Evolutionary conservation across 139 green algal species (phyloP).

Genomic region (Micromonas pusilla): DNA sequence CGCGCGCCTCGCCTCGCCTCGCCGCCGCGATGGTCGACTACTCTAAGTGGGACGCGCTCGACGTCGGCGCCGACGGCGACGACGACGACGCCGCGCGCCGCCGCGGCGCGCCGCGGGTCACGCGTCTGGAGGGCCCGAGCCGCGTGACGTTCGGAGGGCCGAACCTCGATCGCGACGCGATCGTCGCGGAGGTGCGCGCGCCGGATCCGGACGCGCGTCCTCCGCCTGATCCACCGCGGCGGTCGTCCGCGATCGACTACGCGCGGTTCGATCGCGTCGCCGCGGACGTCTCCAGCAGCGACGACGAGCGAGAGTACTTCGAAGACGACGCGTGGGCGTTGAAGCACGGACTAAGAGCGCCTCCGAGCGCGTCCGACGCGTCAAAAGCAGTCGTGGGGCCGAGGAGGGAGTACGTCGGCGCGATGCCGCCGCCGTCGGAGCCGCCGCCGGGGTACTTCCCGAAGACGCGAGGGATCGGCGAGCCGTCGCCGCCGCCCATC

Average conservation of each 20-base stretch:
- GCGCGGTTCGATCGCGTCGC: too few species aligned
- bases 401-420: not conserved
- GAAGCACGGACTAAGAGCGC: too few species aligned
- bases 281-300: too few species aligned
- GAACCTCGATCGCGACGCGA: not conserved
- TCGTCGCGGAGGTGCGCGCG: not conserved
- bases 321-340: too few species aligned
- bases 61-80: not conserved
- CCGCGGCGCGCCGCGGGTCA: constrained; percentile 5
- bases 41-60: not conserved
- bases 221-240: too few species aligned
- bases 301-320: too few species aligned
- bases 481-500: not conserved
- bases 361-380: too few species aligned
- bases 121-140: not conserved
- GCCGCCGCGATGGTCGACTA: constrained; percentile 28
- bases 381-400: not conserved
- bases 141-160: constrained; percentile 3
- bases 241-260: too few species aligned
- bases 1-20: not conserved
- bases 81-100: not conserved
- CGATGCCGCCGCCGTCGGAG: not conserved
- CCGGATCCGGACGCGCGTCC: too few species aligned
- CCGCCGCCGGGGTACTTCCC: not conserved
- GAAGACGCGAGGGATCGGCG: not conserved